A percentile compares a stretch with the other conserved stretches of the same genome.
These are phyloP conservation scores for Naganishia liquefaciens DNA, from an alignment of 1,284 basidiomycete genomes.

Conservation along the genomic window DNA sequence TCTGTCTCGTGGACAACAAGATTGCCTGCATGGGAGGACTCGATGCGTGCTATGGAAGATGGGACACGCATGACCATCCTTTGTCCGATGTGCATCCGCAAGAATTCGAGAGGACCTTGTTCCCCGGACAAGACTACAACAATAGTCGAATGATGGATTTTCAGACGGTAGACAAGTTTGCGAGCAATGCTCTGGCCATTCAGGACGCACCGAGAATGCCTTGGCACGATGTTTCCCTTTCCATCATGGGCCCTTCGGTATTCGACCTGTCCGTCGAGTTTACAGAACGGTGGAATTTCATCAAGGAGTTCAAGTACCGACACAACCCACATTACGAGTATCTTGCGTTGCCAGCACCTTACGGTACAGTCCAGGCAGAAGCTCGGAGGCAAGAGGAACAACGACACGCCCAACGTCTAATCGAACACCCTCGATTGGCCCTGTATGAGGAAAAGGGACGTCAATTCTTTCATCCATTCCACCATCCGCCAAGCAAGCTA, in stretches of 20 bases:
- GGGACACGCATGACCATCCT: conserved; percentile 80
- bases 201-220: conserved; percentile 41
- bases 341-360: conserved; percentile 76
- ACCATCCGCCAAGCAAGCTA: conserved; percentile 47
- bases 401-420: conserved; percentile 43
- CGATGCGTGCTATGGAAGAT: conserved; percentile 90
- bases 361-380: conserved; percentile 42
- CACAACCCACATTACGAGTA: conserved; percentile 63
- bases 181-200: conserved; percentile 59
- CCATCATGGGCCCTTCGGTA: conserved; percentile 75
- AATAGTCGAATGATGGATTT: conserved; percentile 72
- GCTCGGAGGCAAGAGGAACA: conserved; percentile 40
- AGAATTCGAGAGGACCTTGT: conserved; percentile 74
- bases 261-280: conserved; percentile 91
- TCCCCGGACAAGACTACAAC: conserved; percentile 93
- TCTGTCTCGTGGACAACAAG: conserved; percentile 76
- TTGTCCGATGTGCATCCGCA: conserved; percentile 87
- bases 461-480: conserved; percentile 51
- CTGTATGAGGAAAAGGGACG: conserved; percentile 50
- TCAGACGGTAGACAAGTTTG: conserved; percentile 75
- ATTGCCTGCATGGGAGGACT: conserved; percentile 71
- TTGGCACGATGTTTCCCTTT: conserved; percentile 63
- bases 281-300: conserved; percentile 53
- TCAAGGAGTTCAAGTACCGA: conserved; percentile 51
- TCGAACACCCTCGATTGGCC: conserved; percentile 51